A percentile compares a stretch with the other conserved stretches of the same genome.
These are phyloP conservation scores for Vickermania ingenoplastis DNA, from an alignment of 208 protist species.

Conservation along the genomic window DNA sequence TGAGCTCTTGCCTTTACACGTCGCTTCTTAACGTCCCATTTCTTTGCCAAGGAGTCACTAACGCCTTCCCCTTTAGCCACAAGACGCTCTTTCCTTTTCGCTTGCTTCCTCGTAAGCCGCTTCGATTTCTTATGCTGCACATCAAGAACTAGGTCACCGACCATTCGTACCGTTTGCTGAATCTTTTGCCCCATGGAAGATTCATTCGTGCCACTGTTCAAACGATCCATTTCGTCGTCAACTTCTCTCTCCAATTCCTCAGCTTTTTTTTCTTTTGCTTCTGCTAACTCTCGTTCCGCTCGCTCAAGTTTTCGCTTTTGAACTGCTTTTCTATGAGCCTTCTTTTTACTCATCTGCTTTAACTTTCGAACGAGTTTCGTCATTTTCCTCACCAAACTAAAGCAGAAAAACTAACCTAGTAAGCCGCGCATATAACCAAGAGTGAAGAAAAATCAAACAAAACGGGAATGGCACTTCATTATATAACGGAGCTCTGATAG, in stretches of 20 bases:
- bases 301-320: slow-evolving; percentile 75
- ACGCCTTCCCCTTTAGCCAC: slow-evolving; percentile 47
- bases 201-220: slow-evolving; percentile 21
- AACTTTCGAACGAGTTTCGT: slow-evolving; percentile 84
- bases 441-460: too few relatives aligned
- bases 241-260: slow-evolving; percentile 41
- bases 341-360: slow-evolving; percentile 86
- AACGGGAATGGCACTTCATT: too few relatives aligned
- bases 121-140: slow-evolving; percentile 51
- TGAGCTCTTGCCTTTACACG: slow-evolving; percentile 80
- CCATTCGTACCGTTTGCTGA: slow-evolving; percentile 31
- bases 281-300: slow-evolving; percentile 40
- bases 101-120: slow-evolving; percentile 64
- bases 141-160: slow-evolving; percentile 62
- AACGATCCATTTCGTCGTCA: slow-evolving; percentile 47
- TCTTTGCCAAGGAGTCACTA: slow-evolving; percentile 36
- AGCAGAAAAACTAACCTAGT: background rate
- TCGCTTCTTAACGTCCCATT: slow-evolving; percentile 70
- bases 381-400: slow-evolving; percentile 30
- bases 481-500: too few relatives aligned
- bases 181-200: slow-evolving; percentile 8
- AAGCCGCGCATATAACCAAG: background rate
- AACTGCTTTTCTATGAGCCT: slow-evolving; percentile 77
- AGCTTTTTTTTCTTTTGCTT: slow-evolving; percentile 19
- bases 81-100: slow-evolving; percentile 46